Evolutionary conservation across 768 basidiomycete genomes (phyloP).

Genomic region (Rhodocollybia butyracea): DNA sequence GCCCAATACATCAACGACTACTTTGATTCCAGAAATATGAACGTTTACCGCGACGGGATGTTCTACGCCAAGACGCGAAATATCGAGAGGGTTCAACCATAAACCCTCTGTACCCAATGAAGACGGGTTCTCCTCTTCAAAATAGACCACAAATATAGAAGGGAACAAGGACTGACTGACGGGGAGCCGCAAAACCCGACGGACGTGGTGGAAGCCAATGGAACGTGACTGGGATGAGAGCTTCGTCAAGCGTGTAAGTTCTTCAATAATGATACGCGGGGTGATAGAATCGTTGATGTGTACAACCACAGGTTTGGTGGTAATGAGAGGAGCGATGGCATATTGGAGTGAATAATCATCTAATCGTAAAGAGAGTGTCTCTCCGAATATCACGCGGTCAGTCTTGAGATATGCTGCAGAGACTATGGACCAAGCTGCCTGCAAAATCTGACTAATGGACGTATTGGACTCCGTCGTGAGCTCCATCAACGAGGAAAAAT

Average conservation of each 20-base stretch:
- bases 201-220: background rate
- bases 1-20: constrained; percentile 4
- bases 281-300: background rate
- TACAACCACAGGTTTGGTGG: constrained; percentile 6
- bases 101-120: background rate
- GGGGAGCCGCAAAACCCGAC: background rate
- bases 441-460: constrained; percentile 3
- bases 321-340: constrained; percentile 5
- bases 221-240: background rate
- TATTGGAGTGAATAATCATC: background rate
- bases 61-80: constrained; percentile 1
- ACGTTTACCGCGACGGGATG: constrained; percentile 7
- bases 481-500: background rate
- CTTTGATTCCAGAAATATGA: background rate
- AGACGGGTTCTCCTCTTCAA: constrained; percentile 2
- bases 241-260: background rate
- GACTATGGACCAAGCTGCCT: constrained; percentile 8
- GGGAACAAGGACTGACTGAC: background rate
- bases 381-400: constrained; percentile 4
- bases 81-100: background rate
- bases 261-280: background rate
- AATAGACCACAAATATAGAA: background rate
- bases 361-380: constrained; percentile 5
- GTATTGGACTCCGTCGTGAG: background rate
- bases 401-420: constrained; percentile 4